Evolutionary conservation across 192 early-diverging fungal genomes (phyloP), one percentile per base, ranked within the genome.

Genomic region (Rhizophagus prolifer): DNA sequence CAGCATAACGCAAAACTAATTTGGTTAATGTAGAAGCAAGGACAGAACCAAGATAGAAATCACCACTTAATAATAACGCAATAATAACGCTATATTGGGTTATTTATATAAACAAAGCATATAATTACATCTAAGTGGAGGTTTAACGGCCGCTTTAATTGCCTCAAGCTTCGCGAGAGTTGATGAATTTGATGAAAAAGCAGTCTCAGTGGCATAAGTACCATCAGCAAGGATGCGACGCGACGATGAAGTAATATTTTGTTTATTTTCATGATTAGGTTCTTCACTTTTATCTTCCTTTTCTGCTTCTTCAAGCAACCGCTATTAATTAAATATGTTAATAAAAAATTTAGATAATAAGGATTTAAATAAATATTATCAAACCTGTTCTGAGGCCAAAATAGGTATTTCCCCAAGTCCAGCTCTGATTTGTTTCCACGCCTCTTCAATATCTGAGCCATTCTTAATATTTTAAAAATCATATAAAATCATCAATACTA

Each of bases 151-250:
- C 64, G 87, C 82, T 78, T 85, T 90, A 13, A 82, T 79, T 50
- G 88, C 84, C 21, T 88, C 88, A 31, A 85, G 44, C 46, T 83
- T 82, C 66, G 81, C 79, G 58, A 83, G 62, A 38, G 85, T 66
- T 10, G 85, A 54, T 3, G 88, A 81, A 5, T 81, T 82, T 3
- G 86, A 83, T 1, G 92, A 90, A 76, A 96, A 90, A 23, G 95
- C 94, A 80, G 91, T 95, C 82, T 99, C 97, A 16, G 97, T 95
- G 7, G 97, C 97, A 79, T 99, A 99, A 1, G 97, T 98, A 30
- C 97, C 97, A 83, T 99, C 97, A 4, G 97, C 91, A 46, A 99
- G 86, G 23, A 99, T 86, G 60, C 95, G 91, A 28, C 92, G 88
- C 61, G 91, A 79, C 16, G 92, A 84, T n/a, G 82, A 78, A 4